Percentiles rank a stretch among this genome's conserved stretches.
Evolutionary conservation across 306 rosid genomes (phyloP).

Genomic region (apple (Malus domestica)): ASM211411v1 NC_041790.1:21872001-21872500

Average conservation of each 20-base stretch:
- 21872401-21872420: neutral
- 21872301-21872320: neutral
- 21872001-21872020: conserved; percentile 58
- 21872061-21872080: conserved; percentile 8
- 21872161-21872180: neutral
- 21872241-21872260: neutral
- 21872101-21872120: neutral
- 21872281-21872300: neutral
- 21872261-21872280: conserved; percentile 4
- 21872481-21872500: neutral
- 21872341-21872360: neutral
- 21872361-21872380: neutral
- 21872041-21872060: conserved; percentile 17
- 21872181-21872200: conserved; percentile 1
- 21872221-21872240: conserved; percentile 2
- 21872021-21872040: conserved; percentile 47
- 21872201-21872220: conserved; percentile 9
- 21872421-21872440: neutral
- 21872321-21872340: neutral
- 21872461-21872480: neutral
- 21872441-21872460: neutral
- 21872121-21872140: neutral
- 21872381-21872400: neutral
- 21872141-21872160: neutral
- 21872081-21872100: neutral